Conservation (phyloP, 495 filamentous ascomycete species). For the Podospora tetraspora region DNA sequence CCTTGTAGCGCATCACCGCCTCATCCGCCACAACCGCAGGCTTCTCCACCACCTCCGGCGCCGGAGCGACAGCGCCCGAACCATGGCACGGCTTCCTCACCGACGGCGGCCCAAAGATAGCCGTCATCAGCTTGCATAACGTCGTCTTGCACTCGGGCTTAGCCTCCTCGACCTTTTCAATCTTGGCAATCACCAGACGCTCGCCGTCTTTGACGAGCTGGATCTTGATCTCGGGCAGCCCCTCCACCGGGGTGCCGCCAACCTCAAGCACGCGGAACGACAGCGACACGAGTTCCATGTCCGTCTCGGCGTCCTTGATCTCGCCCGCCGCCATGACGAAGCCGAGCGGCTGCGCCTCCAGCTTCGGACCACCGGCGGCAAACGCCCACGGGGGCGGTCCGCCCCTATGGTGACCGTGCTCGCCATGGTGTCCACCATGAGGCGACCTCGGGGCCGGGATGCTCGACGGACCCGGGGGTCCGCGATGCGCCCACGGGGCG, state of each 20-base stretch:
- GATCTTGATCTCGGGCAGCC: slow-evolving; percentile 43
- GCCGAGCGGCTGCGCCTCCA: slow-evolving; percentile 32
- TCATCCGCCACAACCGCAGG: not conserved
- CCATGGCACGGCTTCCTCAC: slow-evolving; percentile 22
- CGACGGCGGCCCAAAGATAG: slow-evolving; percentile 2
- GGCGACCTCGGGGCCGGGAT: not conserved
- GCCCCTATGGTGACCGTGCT: slow-evolving; percentile 6
- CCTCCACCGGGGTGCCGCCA: slow-evolving; percentile 38
- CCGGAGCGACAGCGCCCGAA: slow-evolving; percentile 6
- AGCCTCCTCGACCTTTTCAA: slow-evolving; percentile 24
- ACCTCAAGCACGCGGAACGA: slow-evolving; percentile 49
- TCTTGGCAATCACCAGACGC: slow-evolving; percentile 38
- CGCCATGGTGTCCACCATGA: not conserved
- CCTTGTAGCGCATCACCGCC: slow-evolving; percentile 11
- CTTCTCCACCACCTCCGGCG: slow-evolving; percentile 2
- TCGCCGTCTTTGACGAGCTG: slow-evolving; percentile 42
- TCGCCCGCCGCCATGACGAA: slow-evolving; percentile 31
- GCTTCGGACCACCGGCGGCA: slow-evolving; percentile 10
- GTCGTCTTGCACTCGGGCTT: slow-evolving; percentile 39
- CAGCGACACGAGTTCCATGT: slow-evolving; percentile 38
- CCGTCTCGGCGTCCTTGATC: slow-evolving; percentile 27
- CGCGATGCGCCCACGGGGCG: not conserved
- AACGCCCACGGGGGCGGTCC: not conserved
- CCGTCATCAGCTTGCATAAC: slow-evolving; percentile 44
- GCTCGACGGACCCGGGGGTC: not conserved